A percentile compares a stretch with the other conserved stretches of the same genome.
These are phyloP conservation scores for Fusarium sp. DNA, from an alignment of 2,329 filamentous ascomycete genomes.

Conservation along the genomic window DNA sequence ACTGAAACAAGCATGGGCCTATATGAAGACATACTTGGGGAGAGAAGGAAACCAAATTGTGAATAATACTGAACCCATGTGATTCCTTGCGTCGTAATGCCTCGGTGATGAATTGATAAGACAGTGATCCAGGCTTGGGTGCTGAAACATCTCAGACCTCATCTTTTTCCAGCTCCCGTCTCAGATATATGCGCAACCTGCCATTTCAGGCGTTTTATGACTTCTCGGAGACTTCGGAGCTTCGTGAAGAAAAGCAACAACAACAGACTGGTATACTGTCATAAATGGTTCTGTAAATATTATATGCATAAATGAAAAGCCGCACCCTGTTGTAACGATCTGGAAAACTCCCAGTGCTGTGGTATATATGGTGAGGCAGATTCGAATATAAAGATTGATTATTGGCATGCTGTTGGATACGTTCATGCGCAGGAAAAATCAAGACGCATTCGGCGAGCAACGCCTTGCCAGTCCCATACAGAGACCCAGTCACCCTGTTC, in stretches of 20 bases:
- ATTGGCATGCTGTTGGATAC: background rate
- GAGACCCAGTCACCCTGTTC: conserved; percentile 66
- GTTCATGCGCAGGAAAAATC: conserved; percentile 66
- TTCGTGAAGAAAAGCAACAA: background rate
- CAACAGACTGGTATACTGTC: conserved; percentile 28
- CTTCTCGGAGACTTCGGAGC: background rate
- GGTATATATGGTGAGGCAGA: background rate
- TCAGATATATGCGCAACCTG: background rate
- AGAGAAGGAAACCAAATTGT: background rate
- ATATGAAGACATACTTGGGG: background rate
- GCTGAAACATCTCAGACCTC: background rate
- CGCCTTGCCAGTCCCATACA: conserved; percentile 73
- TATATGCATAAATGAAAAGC: conserved; percentile 14
- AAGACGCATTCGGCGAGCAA: conserved; percentile 64
- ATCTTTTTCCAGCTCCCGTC: background rate
- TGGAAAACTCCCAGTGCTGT: background rate
- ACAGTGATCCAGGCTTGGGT: background rate
- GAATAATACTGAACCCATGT: background rate
- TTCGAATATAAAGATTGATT: conserved; percentile 13
- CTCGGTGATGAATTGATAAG: background rate
- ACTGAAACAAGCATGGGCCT: background rate
- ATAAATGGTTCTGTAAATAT: conserved; percentile 10
- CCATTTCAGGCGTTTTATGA: background rate
- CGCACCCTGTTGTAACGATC: background rate
- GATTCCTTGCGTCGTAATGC: background rate